Evolutionary conservation across 139 green algal species (phyloP).

Genomic region (Coccomyxa sp.): DNA sequence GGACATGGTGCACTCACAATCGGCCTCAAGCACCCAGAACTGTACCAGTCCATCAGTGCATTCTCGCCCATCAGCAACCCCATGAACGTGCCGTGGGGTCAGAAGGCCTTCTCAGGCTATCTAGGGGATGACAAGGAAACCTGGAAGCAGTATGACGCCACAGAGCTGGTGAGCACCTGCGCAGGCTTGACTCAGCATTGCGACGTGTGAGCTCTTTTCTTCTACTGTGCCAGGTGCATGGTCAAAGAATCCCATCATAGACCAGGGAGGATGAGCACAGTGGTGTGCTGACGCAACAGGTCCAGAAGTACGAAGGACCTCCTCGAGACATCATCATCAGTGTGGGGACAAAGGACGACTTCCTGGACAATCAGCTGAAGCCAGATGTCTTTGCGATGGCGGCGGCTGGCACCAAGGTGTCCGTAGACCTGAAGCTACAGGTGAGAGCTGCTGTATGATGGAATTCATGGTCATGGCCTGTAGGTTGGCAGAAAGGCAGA

Average conservation of each 20-base stretch:
- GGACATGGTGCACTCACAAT: slow-evolving; percentile 88
- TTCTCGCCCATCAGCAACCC: slow-evolving; percentile 95
- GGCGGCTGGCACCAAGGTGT: slow-evolving; percentile 28
- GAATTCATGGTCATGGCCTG: no score
- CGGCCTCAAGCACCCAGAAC: slow-evolving; percentile 73
- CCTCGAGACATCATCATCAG: slow-evolving; percentile 12
- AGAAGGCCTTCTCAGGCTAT: slow-evolving; percentile 87
- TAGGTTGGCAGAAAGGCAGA: no score
- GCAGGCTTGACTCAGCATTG: neutral
- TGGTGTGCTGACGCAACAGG: neutral
- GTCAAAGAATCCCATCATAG: no score
- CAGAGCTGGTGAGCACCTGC: slow-evolving; percentile 58
- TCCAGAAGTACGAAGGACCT: neutral
- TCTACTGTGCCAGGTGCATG: neutral
- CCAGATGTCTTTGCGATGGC: slow-evolving; percentile 71
- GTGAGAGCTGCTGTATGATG: no score
- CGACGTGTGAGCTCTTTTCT: slow-evolving; percentile 14
- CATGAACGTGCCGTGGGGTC: slow-evolving; percentile 77
- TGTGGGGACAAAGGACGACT: slow-evolving; percentile 70
- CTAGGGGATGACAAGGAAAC: slow-evolving; percentile 63
- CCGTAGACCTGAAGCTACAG: slow-evolving; percentile 43
- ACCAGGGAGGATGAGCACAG: no score
- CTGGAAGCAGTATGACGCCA: slow-evolving; percentile 86
- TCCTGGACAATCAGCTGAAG: slow-evolving; percentile 71
- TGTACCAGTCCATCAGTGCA: slow-evolving; percentile 78